Evolutionary conservation across 352 stramenopile species (phyloP), one percentile per base, ranked within the genome.

Genomic region (Sclerospora graminicola): DNA sequence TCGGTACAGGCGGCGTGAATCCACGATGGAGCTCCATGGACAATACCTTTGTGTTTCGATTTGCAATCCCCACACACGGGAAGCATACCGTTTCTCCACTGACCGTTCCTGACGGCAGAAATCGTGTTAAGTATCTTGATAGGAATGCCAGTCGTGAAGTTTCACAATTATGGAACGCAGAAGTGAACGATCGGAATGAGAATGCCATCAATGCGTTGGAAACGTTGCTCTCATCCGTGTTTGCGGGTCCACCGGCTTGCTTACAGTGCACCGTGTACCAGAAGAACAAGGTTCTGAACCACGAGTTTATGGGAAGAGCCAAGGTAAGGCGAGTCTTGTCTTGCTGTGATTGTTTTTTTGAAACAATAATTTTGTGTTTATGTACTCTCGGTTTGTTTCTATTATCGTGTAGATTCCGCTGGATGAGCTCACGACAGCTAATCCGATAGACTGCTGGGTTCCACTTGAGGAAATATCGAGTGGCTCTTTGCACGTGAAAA

Each of bases 201-300:
- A 47, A 45, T 15, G 60, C 69, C 23, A 45, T 66, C 26, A 41
- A 64, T 27, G 70, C 62, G 16, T 46, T 87, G 8, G 72, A 86
- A 31, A 65, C 69, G 27, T 44, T 88, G 15, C 68, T 86, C 19
- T 60, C 82, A 41, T 66, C 79, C 9, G 57, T 72, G 8, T 88
- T 79, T 60, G 63, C 52, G 5, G 78, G 78, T 1, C 78, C 78
- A 9, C 75, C 78, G 2, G 46, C 76, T 13, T 58, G 71, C 34
- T 45, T 88, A 26, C 57, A 65, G 30, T 86, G 69, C 29, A 66
- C 73, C 0, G 61, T 87, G 10, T 90, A 73, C 51, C 72, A 90
- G 53, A 88, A 88, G 53, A 88, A 75, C 54, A 85, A 82, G 47
- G 44, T 90, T 41, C 48, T 85, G 28, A 65, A 54, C n/a, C 78